These are phyloP conservation scores for Exophiala alcalophila DNA, from an alignment of 2,329 filamentous ascomycete genomes.

Conservation along the genomic window DNA sequence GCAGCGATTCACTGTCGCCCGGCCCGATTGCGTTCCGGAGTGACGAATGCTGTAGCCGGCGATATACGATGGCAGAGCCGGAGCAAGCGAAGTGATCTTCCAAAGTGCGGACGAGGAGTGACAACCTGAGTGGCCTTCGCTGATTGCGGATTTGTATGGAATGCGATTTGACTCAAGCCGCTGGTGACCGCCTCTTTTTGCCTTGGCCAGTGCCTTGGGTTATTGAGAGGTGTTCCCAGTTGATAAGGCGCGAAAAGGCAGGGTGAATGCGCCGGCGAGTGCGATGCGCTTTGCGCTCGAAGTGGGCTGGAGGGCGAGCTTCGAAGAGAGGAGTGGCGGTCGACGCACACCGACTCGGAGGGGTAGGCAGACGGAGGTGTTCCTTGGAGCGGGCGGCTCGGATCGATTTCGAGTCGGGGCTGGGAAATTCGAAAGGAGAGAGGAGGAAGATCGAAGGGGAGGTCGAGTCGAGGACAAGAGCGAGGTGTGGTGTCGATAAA, in stretches of 20 bases:
- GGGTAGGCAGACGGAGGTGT: not conserved
- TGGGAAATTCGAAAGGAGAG: too few relatives aligned
- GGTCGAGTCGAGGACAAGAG: too few relatives aligned
- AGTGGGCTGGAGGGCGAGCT: too few relatives aligned
- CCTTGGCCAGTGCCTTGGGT: too few relatives aligned
- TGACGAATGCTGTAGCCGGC: constrained; percentile 4
- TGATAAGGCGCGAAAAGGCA: too few relatives aligned
- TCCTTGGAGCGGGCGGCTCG: not conserved
- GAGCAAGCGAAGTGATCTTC: too few relatives aligned
- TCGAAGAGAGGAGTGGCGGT: too few relatives aligned
- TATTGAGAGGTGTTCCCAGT: too few relatives aligned
- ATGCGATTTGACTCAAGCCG: constrained; percentile 7
- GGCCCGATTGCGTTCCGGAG: constrained; percentile 19
- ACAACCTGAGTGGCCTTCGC: too few relatives aligned
- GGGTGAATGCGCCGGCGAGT: not conserved
- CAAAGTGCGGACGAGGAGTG: too few relatives aligned
- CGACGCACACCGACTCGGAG: not conserved
- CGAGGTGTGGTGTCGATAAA: too few relatives aligned
- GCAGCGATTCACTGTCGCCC: constrained; percentile 14
- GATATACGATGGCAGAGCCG: constrained; percentile 2
- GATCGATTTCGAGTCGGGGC: not conserved
- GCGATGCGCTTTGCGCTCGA: not conserved
- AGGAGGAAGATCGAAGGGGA: too few relatives aligned
- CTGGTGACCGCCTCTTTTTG: constrained; percentile 11
- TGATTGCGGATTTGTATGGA: not conserved